Base-by-base conservation (phyloP, 805 yeast genomes). In the Yarrowia alimentaria region DNA sequence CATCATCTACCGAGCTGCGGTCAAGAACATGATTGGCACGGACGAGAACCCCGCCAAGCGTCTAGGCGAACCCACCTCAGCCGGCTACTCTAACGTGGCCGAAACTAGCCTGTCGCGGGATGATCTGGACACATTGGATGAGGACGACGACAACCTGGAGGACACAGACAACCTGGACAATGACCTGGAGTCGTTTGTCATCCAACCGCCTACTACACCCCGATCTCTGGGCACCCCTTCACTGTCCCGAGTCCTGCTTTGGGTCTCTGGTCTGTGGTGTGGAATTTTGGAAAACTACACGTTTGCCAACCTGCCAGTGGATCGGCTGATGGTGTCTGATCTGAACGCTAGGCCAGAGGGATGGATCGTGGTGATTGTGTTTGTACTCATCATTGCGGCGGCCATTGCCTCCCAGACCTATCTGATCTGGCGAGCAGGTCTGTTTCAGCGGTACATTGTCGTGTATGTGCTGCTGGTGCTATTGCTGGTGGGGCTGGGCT, bases 221-320 rank as follows among this genome's bases (percentile, higher is more conserved):
- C 14, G 37, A 11, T 43, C 50, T 1, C 30, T 43, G 16, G 50
- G 37, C 16, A 30, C 37, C 3, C 50, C 50, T 2, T 43, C 50
- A 28, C 54, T 69, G 17, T 57, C 67, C 14, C 55, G 79, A 35
- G 58, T 75, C 0, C 30, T 79, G 0, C 63, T 78, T 21, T 90
- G 95, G 93, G 85, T 84, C 56, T 84, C 90, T 0, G 70, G 83
- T 2, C 84, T 84, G 61, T 87, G 95, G 94, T 59, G 85, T 3
- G 96, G 96, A 1, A 73, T 85, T 25, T 72, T 89, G 60, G 89
- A 90, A 64, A 90, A 88, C 65, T 75, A 86, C 59, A 87, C 95
- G 0, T 88, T 91, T 67, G 98, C 89, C 61, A 70, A 90, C 54
- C 67, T 91, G 9, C 96, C 97, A 0, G 81, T 90, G 9, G 98